Evolutionary conservation across 805 yeast genomes (phyloP), one percentile per base, ranked within the genome.

Genomic region (Ogataea populi-albae): DNA sequence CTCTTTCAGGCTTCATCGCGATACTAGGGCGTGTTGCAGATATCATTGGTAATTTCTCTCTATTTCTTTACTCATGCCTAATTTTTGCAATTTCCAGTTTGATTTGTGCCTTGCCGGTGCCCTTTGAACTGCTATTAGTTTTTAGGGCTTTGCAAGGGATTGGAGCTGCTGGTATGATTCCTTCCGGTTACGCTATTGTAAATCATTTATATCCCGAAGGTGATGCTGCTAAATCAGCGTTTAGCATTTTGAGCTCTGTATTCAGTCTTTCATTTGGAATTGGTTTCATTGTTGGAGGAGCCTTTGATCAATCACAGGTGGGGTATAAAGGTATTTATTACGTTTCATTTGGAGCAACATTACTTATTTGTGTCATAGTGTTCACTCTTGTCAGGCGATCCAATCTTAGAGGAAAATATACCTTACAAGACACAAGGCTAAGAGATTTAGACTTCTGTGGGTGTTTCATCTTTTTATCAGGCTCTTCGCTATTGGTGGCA

Each of bases 101-200:
- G 11, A 45, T 70, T 3, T 48, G 59, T 43, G 75, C 70, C 0
- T 41, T 56, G 3, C 59, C 68, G 23, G 57, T 42, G 16, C 55
- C 55, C 12, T 27, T 67, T 21, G 55, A 41, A 27, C 68, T 53
- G 1, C 45, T 70, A 34, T 62, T 68, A 28, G 62, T 67, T 0
- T 59, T 70, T 33, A 54, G 75, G 46, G 71, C 73, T 1, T 34
- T 70, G 1, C 75, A 69, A 45, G 75, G 75, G 7, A 43, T 68
- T 6, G 57, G 63, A 17, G 75, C 66, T 1, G 63, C 75, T 2
- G 59, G 63, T 4, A 39, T 65, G 6, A 52, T 70, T 14, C 75
- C 75, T 3, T 30, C 48, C 12, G 43, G 45, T 2, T 34, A 39
- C 32, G 40, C 35, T 4, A 24, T 18, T 8, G 54, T 63, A 5